phyloP scores from a whole-genome alignment of 176 grass and related monocot species.

The Oryza coarctata region DNA sequence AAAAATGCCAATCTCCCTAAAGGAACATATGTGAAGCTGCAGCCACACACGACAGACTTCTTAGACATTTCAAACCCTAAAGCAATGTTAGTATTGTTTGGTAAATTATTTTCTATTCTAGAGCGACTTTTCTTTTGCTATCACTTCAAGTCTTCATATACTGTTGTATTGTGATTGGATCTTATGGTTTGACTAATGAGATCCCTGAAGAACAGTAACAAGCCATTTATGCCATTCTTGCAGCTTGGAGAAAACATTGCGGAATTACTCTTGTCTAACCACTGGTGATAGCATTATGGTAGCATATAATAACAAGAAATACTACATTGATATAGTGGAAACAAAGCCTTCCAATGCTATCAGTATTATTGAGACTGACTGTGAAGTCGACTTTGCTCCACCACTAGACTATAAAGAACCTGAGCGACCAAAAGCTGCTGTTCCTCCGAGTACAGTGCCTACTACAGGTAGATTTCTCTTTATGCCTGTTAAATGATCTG shows the following conservation, averaged over 20 bases:
- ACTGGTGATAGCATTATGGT: slow-evolving; percentile 99
- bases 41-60: slow-evolving; percentile 97
- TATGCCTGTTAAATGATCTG: neutral
- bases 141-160: slow-evolving; percentile 13
- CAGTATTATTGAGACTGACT: slow-evolving; percentile 97
- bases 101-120: slow-evolving; percentile 24
- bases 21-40: slow-evolving; percentile 97
- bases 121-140: neutral
- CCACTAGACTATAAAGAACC: slow-evolving; percentile 96
- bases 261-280: slow-evolving; percentile 94
- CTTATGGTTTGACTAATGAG: neutral
- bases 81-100: slow-evolving; percentile 77
- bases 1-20: slow-evolving; percentile 97
- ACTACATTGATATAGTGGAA: slow-evolving; percentile 99
- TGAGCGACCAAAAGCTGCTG: slow-evolving; percentile 48
- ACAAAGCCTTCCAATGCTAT: slow-evolving; percentile 89
- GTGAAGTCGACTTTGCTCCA: slow-evolving; percentile 99
- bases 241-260: slow-evolving; percentile 95
- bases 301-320: slow-evolving; percentile 96
- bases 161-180: neutral
- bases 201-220: slow-evolving; percentile 22
- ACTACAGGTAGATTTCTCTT: slow-evolving; percentile 41
- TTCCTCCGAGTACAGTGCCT: slow-evolving; percentile 37
- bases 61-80: slow-evolving; percentile 97
- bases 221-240: slow-evolving; percentile 25